Evolutionary conservation across 495 filamentous ascomycete genomes (phyloP), one percentile per base, ranked within the genome.

Genomic region (Schizothecium vesticola): DNA sequence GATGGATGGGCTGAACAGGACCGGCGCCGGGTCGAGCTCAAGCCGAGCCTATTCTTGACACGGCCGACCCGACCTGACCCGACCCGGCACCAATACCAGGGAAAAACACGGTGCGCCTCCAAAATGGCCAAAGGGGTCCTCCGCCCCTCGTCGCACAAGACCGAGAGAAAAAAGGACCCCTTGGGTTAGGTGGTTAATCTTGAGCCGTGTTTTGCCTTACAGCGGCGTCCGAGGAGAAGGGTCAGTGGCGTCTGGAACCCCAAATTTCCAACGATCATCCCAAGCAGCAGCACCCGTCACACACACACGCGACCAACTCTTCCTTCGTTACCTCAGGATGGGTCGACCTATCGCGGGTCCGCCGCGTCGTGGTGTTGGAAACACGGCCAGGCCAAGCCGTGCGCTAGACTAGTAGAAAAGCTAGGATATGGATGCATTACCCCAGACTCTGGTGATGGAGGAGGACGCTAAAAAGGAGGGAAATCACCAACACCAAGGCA

Each of bases 191-290:
- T 65, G 56, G 31, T 66, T 66, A 73, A 70, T 72, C 66, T 73
- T 74, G 72, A 71, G 72, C 74, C 74, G 74, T 68, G 69, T 71
- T 63, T 74, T 76, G 70, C 72, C 74, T 72, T 71, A 9, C 62
- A 58, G 69, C 26, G 26, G 26, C 26, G 26, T 28, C 3, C 26
- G 26, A 51, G 36, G 36, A 51, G 19, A 60, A 60, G 13, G 59
- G 59, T 25, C 23, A 13, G 28, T 26, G 59, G 59, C 28, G 60
- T 36, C 60, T 51, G 43, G 43, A 51, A 51, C 43, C 43, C 19
- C 59, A 26, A 28, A 26, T 61, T 11, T 31, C 23, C 59, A 25
- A 61, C 31, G 60, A 61, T 28, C 61, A 26, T 24, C 33, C 33
- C 33, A 43, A 43, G 33, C 33, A 43, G 33, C 24, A 36, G 13